Evolutionary conservation across 2,329 filamentous ascomycete species (phyloP).

Genomic region (Lachnellula willkommii): DNA sequence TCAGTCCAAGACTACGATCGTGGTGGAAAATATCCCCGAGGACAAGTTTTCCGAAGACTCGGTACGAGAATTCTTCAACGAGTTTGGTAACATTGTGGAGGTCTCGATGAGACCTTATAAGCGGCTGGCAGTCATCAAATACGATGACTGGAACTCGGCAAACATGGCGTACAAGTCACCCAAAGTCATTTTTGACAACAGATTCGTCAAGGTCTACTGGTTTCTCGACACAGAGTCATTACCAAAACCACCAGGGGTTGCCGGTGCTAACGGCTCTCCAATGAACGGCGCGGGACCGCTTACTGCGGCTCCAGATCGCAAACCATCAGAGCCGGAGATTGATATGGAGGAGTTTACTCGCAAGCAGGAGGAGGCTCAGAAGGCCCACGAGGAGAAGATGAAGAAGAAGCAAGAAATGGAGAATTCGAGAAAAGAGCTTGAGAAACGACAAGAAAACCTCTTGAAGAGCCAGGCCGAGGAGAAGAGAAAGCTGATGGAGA

Average conservation of each 20-base stretch:
- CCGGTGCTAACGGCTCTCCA: conserved; percentile 26
- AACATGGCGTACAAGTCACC: conserved; percentile 69
- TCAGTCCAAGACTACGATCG: conserved; percentile 59
- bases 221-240: conserved; percentile 47
- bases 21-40: conserved; percentile 72
- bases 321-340: conserved; percentile 43
- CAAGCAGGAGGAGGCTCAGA: conserved; percentile 68
- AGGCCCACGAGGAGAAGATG: conserved; percentile 59
- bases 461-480: conserved; percentile 61
- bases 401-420: conserved; percentile 59
- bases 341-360: conserved; percentile 65
- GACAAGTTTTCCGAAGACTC: conserved; percentile 61
- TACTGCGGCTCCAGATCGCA: conserved; percentile 16
- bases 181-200: conserved; percentile 77
- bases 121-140: conserved; percentile 65
- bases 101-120: conserved; percentile 63
- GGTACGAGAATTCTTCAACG: conserved; percentile 63
- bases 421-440: conserved; percentile 56
- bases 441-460: conserved; percentile 57
- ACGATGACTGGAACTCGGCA: conserved; percentile 58
- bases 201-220: conserved; percentile 84
- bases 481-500: conserved; percentile 55
- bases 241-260: conserved; percentile 27
- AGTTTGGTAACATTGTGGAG: conserved; percentile 63
- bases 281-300: conserved; percentile 28